A percentile compares a stretch with the other conserved stretches of the same genome.
Evolutionary conservation across 2,329 filamentous ascomycete genomes (phyloP).

Genomic region (Fusarium cyanostomum): DNA sequence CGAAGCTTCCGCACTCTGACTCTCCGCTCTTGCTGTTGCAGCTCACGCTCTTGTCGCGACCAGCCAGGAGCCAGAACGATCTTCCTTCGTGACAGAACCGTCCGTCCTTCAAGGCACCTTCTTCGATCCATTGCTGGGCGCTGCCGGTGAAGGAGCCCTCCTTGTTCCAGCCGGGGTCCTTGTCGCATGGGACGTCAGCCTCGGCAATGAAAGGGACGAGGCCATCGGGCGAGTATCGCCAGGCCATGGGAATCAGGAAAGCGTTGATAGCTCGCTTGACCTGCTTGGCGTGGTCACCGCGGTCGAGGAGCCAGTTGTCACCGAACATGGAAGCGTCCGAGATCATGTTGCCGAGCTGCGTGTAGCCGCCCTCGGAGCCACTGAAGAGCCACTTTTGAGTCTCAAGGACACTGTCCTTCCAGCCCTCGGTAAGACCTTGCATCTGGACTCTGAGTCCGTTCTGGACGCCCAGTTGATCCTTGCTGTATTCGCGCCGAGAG

Average conservation of each 20-base stretch:
- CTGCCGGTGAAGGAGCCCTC: slow-evolving; percentile 1
- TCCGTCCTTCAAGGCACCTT: not conserved
- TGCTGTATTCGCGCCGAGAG: not conserved
- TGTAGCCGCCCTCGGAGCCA: slow-evolving; percentile 10
- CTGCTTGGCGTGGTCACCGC: slow-evolving; percentile 15
- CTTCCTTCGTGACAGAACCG: slow-evolving; percentile 11
- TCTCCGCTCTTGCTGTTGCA: slow-evolving; percentile 11
- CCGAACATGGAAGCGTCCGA: slow-evolving; percentile 26
- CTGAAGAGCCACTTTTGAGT: slow-evolving; percentile 24
- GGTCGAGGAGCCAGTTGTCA: slow-evolving; percentile 17
- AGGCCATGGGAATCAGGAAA: slow-evolving; percentile 21
- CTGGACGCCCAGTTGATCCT: slow-evolving; percentile 24
- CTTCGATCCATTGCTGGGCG: slow-evolving; percentile 1
- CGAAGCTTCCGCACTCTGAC: slow-evolving; percentile 8
- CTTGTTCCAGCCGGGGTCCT: slow-evolving; percentile 20
- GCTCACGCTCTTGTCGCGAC: not conserved
- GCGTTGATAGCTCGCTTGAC: slow-evolving; percentile 18
- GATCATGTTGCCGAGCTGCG: slow-evolving; percentile 13
- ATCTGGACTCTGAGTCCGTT: slow-evolving; percentile 20
- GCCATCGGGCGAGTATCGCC: slow-evolving; percentile 21
- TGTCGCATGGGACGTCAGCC: slow-evolving; percentile 14
- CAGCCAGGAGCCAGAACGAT: slow-evolving; percentile 17
- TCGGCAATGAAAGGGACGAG: slow-evolving; percentile 19
- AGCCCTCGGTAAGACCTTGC: slow-evolving; percentile 16
- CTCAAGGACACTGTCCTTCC: slow-evolving; percentile 17